Base-by-base conservation (phyloP, 495 filamentous ascomycete genomes). In the Penicillium daleae region DNA sequence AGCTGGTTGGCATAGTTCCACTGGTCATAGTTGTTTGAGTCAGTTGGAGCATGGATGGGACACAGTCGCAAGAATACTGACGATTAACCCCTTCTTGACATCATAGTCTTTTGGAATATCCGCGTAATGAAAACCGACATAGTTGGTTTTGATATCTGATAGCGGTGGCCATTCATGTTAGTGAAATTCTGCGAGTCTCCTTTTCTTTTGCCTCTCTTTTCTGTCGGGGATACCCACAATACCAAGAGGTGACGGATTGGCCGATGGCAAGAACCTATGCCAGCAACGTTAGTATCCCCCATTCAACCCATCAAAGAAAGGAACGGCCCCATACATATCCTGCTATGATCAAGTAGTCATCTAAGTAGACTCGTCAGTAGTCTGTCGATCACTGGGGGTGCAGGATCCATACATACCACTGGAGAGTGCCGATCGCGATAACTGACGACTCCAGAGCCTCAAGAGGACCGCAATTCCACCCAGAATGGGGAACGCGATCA, bases 1-100 rank as follows among this genome's bases (percentile, higher is more conserved):
- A 88, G 77, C 64, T 89, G 85, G 21, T 85, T 81, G 3, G 81
- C 81, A 27, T 83, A 85, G 60, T 83, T 73, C 68, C 70, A 77
- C 67, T 74, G 13, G 29, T 22, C 62, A 48, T 8, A 50, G 13
- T 33, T 6, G 9, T 10, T 15, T 2, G 44, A 46, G 40, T 58
- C 4, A 37, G 32, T 48, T 15, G 42, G 21, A 8, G 44, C n/a
- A 12, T 26, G 56, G 6, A 6, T 27, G 17, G 4, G 5, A n/a
- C 13, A 5, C 27, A 42, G 13, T 52, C 19, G 4, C 9, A 8
- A 19, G 49, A n/a, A 49, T 29, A 51, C 72, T 55, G 59, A 74
- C 72, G 19, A 71, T 65, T 10, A 66, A 35, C 1, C 62, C 69
- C 19, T 32, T 15, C 58, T 66, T 66, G 4, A 50, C 46, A 57